Evolutionary conservation across 2,329 filamentous ascomycete species (phyloP), one percentile per base, ranked within the genome.

Genomic region (Pleoardoris graminearum): DNA sequence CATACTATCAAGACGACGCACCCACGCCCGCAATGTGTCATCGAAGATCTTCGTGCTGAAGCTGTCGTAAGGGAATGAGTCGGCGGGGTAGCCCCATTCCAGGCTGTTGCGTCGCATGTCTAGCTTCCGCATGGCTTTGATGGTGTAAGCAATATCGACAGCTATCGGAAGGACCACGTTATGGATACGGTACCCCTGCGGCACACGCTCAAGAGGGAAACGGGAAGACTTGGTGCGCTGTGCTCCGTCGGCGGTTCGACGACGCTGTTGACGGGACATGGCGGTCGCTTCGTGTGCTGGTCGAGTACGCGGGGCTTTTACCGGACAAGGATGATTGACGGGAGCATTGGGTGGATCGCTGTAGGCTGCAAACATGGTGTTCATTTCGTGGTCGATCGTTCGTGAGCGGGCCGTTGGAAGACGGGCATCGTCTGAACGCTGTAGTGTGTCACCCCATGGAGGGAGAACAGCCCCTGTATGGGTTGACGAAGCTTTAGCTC

Each of bases 131-230:
- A 59, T 56, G 10, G 35, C 35, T 4, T 60, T 35, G 0, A 42
- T 16, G 23, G 66, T 59, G 12, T 12, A n/a, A 1, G 39, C 7
- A 7, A 55, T 17, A 17, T 30, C 50, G 10, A 42, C 50, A 2
- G 16, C 4, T 0, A 65, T 1, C 3, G 16, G 6, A 1, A 65
- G 14, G 7, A 57, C 23, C 4, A 69, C 6, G 19, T 64, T 47
- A 10, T 74, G 71, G n/a, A 60, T 62, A 2, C 57, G 57, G 27
- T 52, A 57, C 7, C 63, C 65, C 4, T 51, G 45, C 1, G 75
- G 74, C 4, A 66, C 65, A 7, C 66, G 67, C 51, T 79, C 74
- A 5, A 78, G 69, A 0, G 74, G 71, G 0, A 78, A 61, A 8
- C 53, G 63, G 1, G 69, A 71, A 1, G 75, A 75, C 41, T 70